Evolutionary conservation across 176 grass and related monocot genomes (phyloP).

Genomic region (Ensete ventricosum): DNA sequence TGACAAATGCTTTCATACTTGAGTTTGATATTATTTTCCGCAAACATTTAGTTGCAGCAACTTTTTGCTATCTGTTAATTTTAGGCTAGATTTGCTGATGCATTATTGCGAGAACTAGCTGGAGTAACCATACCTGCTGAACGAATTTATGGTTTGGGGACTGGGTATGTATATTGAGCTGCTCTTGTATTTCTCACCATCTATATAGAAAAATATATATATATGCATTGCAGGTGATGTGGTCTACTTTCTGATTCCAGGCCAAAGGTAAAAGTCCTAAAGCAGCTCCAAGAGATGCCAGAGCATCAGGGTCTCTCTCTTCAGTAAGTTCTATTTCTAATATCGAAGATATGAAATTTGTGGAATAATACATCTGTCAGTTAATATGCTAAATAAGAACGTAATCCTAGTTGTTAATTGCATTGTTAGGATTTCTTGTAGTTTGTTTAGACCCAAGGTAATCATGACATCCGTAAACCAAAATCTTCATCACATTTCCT

Average conservation of each 20-base stretch:
- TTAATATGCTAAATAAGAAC: background rate
- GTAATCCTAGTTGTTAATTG: background rate
- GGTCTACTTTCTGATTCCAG: conserved; percentile 32
- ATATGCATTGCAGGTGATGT: conserved; percentile 9
- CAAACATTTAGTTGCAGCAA: background rate
- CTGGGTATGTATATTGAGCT: conserved; percentile 43
- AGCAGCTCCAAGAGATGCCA: conserved; percentile 64
- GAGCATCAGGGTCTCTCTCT: conserved; percentile 56
- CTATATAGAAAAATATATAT: background rate
- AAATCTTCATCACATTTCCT: background rate
- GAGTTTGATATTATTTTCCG: background rate
- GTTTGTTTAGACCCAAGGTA: background rate
- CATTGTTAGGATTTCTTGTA: background rate
- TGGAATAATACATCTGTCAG: background rate
- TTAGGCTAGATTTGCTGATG: conserved; percentile 81
- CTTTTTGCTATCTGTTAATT: background rate
- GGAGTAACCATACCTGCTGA: conserved; percentile 69
- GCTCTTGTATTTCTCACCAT: conserved; percentile 6
- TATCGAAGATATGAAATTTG: background rate
- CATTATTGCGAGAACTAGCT: conserved; percentile 64
- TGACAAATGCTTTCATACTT: too few relatives aligned
- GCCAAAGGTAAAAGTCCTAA: conserved; percentile 73
- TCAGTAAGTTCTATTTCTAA: conserved; percentile 43
- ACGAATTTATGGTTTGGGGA: conserved; percentile 85
- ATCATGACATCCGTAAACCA: background rate